Evolutionary conservation across 371 early-diverging fungal species (phyloP), one percentile per base, ranked within the genome.

Genomic region (Capillidium rhysosporum): DNA sequence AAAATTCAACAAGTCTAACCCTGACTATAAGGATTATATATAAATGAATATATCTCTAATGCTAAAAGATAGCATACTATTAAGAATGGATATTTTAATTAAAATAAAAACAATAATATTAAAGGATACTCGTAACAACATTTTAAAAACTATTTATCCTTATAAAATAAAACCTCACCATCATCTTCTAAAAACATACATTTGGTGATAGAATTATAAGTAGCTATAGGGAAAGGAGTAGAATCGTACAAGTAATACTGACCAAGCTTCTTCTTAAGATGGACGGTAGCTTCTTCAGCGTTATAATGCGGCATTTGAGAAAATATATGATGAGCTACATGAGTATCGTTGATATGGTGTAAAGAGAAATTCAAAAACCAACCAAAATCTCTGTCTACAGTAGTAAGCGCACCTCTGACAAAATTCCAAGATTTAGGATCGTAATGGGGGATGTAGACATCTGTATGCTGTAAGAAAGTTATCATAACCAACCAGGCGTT

Each of bases 251-350:
- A 55, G 62, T 84, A 79, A 60, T 84, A 81, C 64, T 80, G 72
- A 29, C 89, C 89, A 29, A 91, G 66, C 40, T 73, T 68, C 65
- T 78, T 71, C 69, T 80, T 77, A 47, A 88, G 61, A 54, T 78
- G 77, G 39, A 57, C 55, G 34, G 92, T 91, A 5, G 92, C 92
- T 66, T 86, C 85, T 54, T 72, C 64, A 7, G 88, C 84, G 57
- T 91, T 73, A 69, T 91, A 91, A 70, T 83, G 84, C n/a, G 92
- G 92, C 86, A 91, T 91, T 31, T 75, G 79, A 20, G 84, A 82
- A 69, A 89, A 91, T 60, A 87, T 63, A 61, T 91, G 89, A 61
- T 91, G 92, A 21, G 80, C 86, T 29, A 89, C 86, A 58, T 86
- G 87, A 14, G 85, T 79, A 59, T 86, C 85, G 40, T 75, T 69